phyloP scores from a whole-genome alignment of 768 basidiomycete genomes.

The Lactarius hengduanensis region DNA sequence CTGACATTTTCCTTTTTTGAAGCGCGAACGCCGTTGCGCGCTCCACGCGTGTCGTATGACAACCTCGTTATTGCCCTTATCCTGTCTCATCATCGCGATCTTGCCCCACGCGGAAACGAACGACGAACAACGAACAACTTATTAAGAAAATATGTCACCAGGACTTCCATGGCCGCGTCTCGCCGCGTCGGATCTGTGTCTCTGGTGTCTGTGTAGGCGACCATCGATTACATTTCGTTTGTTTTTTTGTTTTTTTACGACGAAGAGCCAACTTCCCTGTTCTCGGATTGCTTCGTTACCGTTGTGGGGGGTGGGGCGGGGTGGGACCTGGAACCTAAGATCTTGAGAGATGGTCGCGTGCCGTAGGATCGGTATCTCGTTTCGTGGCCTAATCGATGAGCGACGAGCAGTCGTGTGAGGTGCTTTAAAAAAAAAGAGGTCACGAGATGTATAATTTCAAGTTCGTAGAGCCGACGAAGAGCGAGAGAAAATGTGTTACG shows the following conservation, averaged over 20 bases:
- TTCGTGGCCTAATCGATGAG: constrained; percentile 2
- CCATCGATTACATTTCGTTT: constrained; percentile 1
- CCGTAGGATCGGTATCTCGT: neutral
- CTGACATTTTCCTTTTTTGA: neutral
- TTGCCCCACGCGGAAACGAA: constrained; percentile 1
- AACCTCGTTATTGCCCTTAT: neutral
- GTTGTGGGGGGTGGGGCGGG: neutral
- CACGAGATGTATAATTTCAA: neutral
- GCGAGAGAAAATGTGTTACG: neutral
- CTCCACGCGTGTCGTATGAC: neutral
- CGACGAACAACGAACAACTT: neutral
- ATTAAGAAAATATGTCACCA: neutral
- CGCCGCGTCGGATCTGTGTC: too few relatives aligned
- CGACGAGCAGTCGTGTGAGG: neutral
- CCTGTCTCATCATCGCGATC: neutral
- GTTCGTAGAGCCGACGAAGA: neutral
- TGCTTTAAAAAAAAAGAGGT: neutral
- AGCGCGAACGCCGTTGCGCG: neutral
- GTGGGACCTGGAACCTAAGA: constrained; percentile 1
- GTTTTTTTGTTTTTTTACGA: neutral
- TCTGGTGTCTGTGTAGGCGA: neutral
- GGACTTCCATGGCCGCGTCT: neutral
- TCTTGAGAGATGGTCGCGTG: neutral
- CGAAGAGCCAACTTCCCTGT: neutral
- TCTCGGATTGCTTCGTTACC: neutral